Conservation (phyloP, 257 asterid genomes). For the Agastache rugosa region DNA sequence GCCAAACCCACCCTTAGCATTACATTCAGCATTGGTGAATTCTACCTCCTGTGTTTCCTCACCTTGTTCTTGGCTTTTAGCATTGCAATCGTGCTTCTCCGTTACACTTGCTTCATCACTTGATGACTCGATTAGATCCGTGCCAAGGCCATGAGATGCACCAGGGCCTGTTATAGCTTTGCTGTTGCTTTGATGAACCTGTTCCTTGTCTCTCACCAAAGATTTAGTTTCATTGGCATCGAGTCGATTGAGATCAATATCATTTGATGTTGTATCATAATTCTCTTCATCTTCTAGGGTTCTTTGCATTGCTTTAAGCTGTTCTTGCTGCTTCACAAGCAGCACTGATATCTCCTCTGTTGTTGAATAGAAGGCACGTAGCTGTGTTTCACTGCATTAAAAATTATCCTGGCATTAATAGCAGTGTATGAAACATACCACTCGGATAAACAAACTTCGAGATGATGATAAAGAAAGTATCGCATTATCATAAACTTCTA, state of each 20-base stretch:
- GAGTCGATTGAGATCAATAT: conserved; percentile 61
- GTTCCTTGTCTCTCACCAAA: conserved; percentile 45
- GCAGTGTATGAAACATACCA: conserved; percentile 22
- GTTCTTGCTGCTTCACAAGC: conserved; percentile 91
- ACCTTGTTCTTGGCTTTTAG: conserved; percentile 58
- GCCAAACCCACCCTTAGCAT: conserved; percentile 71
- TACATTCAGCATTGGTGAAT: conserved; percentile 48
- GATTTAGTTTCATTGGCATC: conserved; percentile 35
- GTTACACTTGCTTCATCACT: conserved; percentile 80
- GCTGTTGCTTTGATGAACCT: conserved; percentile 42
- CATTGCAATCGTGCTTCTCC: conserved; percentile 75
- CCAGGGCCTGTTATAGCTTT: conserved; percentile 44
- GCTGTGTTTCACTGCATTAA: conserved; percentile 90
- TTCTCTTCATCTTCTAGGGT: conserved; percentile 94
- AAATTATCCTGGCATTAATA: conserved; percentile 23
- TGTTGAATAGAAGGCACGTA: conserved; percentile 94
- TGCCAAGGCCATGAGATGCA: conserved; percentile 41
- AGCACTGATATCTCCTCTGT: conserved; percentile 88
- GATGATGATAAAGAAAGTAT: background rate
- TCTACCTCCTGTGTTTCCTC: conserved; percentile 90
- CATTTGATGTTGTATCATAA: conserved; percentile 67
- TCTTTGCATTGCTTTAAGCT: conserved; percentile 95
- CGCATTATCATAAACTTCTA: no score
- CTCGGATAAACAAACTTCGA: conserved; percentile 2
- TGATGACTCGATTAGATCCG: conserved; percentile 51